phyloP scores from a whole-genome alignment of 164 flowering plant species.

The Chloranthus sessilifolius region DNA sequence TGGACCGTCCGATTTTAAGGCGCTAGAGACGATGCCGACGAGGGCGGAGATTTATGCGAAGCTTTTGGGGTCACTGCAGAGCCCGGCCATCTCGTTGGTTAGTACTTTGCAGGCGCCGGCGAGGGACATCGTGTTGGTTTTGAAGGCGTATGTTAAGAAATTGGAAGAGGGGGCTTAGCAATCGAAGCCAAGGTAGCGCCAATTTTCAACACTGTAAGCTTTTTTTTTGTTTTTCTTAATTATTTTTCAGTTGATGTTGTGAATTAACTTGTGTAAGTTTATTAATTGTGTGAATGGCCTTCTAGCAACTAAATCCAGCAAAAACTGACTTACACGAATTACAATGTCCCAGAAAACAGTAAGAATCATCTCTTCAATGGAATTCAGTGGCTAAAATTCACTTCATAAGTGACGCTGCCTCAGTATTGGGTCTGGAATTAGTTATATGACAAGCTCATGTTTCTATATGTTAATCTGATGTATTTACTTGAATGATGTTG shows the following conservation, averaged over 20 bases:
- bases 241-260: background rate
- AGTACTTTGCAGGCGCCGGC: conserved; percentile 87
- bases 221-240: background rate
- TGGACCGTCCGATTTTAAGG: conserved; percentile 63
- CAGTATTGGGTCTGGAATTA: too few relatives aligned
- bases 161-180: conserved; percentile 61
- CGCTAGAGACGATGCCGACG: conserved; percentile 78
- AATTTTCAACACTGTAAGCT: conserved; percentile 5
- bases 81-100: conserved; percentile 68
- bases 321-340: too few relatives aligned
- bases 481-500: too few relatives aligned
- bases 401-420: too few relatives aligned
- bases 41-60: conserved; percentile 78
- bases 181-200: conserved; percentile 13
- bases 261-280: too few relatives aligned
- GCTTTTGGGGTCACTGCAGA: conserved; percentile 68
- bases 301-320: too few relatives aligned
- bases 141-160: conserved; percentile 87
- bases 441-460: too few relatives aligned
- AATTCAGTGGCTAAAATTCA: too few relatives aligned
- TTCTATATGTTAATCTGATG: too few relatives aligned
- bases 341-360: too few relatives aligned
- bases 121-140: conserved; percentile 66
- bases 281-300: too few relatives aligned
- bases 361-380: too few relatives aligned